phyloP scores from a whole-genome alignment of 2,329 filamentous ascomycete species.

The Cercospora sp. region DNA sequence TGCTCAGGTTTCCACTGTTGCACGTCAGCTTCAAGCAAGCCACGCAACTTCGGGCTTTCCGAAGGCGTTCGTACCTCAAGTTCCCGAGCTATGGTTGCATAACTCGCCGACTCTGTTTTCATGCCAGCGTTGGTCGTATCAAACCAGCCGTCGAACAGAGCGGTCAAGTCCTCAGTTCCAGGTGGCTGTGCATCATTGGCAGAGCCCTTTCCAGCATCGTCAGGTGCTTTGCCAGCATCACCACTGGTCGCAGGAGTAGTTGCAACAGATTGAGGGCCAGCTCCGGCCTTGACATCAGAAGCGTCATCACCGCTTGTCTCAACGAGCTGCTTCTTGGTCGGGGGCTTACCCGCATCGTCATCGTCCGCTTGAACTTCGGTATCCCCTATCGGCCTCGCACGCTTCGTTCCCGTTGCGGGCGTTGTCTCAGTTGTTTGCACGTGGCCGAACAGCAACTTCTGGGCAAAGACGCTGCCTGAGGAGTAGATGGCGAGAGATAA shows the following conservation, averaged over 20 bases:
- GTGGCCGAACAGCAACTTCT: constrained; percentile 76
- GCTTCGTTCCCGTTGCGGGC: constrained; percentile 22
- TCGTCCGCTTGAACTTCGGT: constrained; percentile 24
- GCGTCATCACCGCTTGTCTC: constrained; percentile 4
- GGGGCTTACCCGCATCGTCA: constrained; percentile 14
- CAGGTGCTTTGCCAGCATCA: constrained; percentile 14
- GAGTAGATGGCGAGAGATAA: constrained; percentile 72
- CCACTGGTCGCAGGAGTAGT: constrained; percentile 10
- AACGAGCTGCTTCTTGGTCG: constrained; percentile 18
- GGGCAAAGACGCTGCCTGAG: constrained; percentile 75
- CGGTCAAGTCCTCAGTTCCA: constrained; percentile 57
- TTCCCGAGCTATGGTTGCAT: constrained; percentile 61
- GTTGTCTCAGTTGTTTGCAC: constrained; percentile 32
- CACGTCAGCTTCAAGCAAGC: constrained; percentile 19
- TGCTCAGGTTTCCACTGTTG: constrained; percentile 47
- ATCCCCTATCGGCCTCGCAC: constrained; percentile 14
- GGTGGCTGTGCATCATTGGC: constrained; percentile 34
- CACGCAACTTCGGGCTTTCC: not conserved
- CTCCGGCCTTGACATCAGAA: constrained; percentile 13
- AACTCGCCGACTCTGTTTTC: constrained; percentile 68
- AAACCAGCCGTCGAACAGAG: constrained; percentile 66
- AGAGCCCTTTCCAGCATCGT: constrained; percentile 6
- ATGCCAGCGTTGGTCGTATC: constrained; percentile 78
- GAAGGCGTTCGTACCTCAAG: constrained; percentile 35
- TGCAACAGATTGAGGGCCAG: constrained; percentile 1